Percentiles rank a stretch among this genome's conserved stretches.
Conservation (phyloP, 1,284 basidiomycete species). For the Gomphus sp. region DNA sequence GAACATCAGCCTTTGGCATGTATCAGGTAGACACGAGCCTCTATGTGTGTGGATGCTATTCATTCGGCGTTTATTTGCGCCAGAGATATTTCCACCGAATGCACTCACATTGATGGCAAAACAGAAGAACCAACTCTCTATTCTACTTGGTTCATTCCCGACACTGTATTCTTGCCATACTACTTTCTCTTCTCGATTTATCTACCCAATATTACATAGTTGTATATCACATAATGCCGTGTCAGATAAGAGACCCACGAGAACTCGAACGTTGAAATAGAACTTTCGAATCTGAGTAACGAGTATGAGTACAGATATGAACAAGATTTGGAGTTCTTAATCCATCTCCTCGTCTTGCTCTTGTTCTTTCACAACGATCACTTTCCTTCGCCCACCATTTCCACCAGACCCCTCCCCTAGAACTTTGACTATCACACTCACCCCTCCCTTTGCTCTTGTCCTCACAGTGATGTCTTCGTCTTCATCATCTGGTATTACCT, state of each 20-base stretch:
- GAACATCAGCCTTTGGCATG: conserved; percentile 8
- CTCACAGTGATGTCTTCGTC: conserved; percentile 60
- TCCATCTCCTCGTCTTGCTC: conserved; percentile 19
- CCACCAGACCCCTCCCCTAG: conserved; percentile 21
- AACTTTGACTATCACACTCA: conserved; percentile 51
- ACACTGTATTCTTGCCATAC: background rate
- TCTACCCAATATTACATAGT: background rate
- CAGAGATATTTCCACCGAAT: background rate
- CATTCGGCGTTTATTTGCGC: background rate
- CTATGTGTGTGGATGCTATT: background rate
- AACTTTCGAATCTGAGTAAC: too few species aligned
- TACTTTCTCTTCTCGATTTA: background rate
- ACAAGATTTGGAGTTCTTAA: too few species aligned
- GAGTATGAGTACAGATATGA: too few species aligned
- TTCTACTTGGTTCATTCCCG: background rate
- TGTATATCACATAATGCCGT: background rate
- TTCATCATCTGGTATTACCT: conserved; percentile 67
- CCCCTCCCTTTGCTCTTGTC: conserved; percentile 59
- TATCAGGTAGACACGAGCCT: background rate
- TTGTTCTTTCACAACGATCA: conserved; percentile 25
- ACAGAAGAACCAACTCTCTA: background rate
- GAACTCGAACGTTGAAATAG: background rate
- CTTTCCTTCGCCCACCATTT: conserved; percentile 16
- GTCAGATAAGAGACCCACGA: too few species aligned
- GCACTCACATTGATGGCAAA: background rate